These are phyloP conservation scores for Saccharomycopsis sp. DNA, from an alignment of 805 yeast genomes.

Conservation along the genomic window DNA sequence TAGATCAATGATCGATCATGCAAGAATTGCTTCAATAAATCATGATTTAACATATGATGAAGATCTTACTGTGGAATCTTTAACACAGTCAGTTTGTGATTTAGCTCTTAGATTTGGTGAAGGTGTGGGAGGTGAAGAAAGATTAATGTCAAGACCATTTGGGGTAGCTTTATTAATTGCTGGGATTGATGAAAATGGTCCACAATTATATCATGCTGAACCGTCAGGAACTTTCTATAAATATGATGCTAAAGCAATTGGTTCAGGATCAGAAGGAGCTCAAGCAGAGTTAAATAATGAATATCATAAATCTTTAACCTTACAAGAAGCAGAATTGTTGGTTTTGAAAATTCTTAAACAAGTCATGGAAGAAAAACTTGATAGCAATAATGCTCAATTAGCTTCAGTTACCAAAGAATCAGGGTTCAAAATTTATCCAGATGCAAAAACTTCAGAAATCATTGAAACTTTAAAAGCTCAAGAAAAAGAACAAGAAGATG, in stretches of 20 bases:
- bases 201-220: constrained; percentile 96
- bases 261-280: constrained; percentile 98
- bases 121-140: constrained; percentile 74
- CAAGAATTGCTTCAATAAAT: constrained; percentile 79
- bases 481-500: constrained; percentile 34
- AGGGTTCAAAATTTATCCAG: constrained; percentile 80
- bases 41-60: constrained; percentile 90
- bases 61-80: constrained; percentile 80
- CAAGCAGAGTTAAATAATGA: constrained; percentile 96
- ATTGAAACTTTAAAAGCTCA: constrained; percentile 70
- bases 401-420: constrained; percentile 81
- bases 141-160: constrained; percentile 94
- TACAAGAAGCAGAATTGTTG: constrained; percentile 86
- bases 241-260: constrained; percentile 98
- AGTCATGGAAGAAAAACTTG: constrained; percentile 98
- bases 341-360: constrained; percentile 86
- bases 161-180: constrained; percentile 97
- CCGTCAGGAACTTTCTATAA: constrained; percentile 97
- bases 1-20: constrained; percentile 96
- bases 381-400: constrained; percentile 88
- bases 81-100: constrained; percentile 96
- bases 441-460: constrained; percentile 71
- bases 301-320: constrained; percentile 84
- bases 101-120: constrained; percentile 88
- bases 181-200: constrained; percentile 88